Evolutionary conservation across 768 basidiomycete genomes (phyloP), one percentile per base, ranked within the genome.

Genomic region (Termitomyces titanicus): DNA sequence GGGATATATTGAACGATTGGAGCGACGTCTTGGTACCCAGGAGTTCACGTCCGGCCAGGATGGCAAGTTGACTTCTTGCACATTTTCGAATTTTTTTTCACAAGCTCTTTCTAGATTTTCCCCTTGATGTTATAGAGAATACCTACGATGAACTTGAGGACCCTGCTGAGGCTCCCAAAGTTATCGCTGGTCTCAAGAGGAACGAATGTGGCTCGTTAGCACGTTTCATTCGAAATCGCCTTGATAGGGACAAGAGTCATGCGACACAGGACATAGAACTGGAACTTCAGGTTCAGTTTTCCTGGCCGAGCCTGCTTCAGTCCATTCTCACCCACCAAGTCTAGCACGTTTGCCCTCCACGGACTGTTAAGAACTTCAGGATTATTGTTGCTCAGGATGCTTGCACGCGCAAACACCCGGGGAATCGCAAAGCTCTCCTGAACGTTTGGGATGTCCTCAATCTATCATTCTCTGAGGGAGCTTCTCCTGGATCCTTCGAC

Each of bases 391-490:
- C 87, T 15, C 73, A 80, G 59, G 94, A 90, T 64, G 80, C 82
- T 17, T 74, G 76, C 34, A 85, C 83, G 25, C 60, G 64, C 0
- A 76, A 79, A 56, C 73, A 78, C 49, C 76, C 78, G 0, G 72
- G 81, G 8, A 73, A 79, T 56, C 79, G 91, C 47, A 76, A 71
- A 1, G 94, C 86, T 0, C 89, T 91, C 65, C 61, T 98, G 51
- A 94, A 88, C 0, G 79, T 95, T 3, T 94, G 92, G 92, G 91
- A 95, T 63, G 85, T 82, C 2, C 70, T 81, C 3, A 72, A 72
- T 12, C 56, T 88, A 25, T 73, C 71, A 0, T 62, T 74, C n/a
- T 72, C 72, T 22, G 86, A 88, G 58, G 81, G 76, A 5, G 74
- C 68, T n/a, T 64, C 67, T 51, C 64, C 77, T 47, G 76, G 83